Evolutionary conservation across 257 asterid species (phyloP).

Genomic region (Nyctanthes arbortristis): DNA sequence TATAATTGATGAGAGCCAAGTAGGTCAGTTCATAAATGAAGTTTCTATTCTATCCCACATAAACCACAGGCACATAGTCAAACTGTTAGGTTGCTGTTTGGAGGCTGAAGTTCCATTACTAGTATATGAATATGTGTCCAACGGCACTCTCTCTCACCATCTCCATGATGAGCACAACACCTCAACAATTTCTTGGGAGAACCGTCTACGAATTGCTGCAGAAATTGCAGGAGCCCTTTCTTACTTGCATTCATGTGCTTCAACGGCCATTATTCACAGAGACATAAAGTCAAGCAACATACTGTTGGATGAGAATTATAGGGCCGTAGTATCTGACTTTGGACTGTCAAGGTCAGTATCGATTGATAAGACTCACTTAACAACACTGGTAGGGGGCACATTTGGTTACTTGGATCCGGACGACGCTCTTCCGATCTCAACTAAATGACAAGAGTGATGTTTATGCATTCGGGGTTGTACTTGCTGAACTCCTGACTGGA

Average conservation of each 20-base stretch:
- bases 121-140: too few species aligned
- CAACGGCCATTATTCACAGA: constrained; percentile 19
- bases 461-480: constrained; percentile 16
- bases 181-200: neutral
- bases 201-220: constrained; percentile 17
- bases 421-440: constrained; percentile 11
- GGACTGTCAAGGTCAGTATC: constrained; percentile 15
- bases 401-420: constrained; percentile 19
- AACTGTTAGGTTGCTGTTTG: too few species aligned
- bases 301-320: constrained; percentile 15
- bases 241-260: constrained; percentile 21
- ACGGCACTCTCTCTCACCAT: constrained; percentile 13
- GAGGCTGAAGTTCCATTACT: too few species aligned
- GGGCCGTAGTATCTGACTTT: constrained; percentile 21
- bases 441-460: constrained; percentile 24
- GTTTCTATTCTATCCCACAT: constrained; percentile 17
- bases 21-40: constrained; percentile 22
- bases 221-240: constrained; percentile 25
- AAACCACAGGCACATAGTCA: too few species aligned
- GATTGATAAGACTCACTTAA: too few species aligned
- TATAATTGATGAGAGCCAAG: constrained; percentile 22
- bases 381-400: constrained; percentile 20
- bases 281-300: constrained; percentile 25
- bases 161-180: neutral
- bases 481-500: constrained; percentile 13